Percentiles rank a stretch among this genome's conserved stretches.
These are phyloP conservation scores for Taxawa tesnikishii DNA, from an alignment of 2,329 filamentous ascomycete species.

Conservation along the genomic window DNA sequence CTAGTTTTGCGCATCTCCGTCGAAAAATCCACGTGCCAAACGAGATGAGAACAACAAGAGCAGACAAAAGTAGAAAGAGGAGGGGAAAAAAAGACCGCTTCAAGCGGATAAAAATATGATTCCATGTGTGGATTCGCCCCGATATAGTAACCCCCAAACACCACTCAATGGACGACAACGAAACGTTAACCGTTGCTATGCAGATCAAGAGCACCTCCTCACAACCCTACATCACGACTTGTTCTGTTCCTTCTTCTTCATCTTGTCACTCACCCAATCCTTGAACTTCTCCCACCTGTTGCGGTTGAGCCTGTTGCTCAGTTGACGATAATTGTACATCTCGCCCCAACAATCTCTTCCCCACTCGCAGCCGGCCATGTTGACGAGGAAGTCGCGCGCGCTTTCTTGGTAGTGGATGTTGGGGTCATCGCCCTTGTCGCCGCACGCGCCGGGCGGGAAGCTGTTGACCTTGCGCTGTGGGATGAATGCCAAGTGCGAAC, in stretches of 20 bases:
- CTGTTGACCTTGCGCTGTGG: conserved; percentile 89
- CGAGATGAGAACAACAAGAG: too few relatives aligned
- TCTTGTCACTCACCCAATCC: conserved; percentile 29
- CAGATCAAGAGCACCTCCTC: too few relatives aligned
- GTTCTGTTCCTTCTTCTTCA: conserved; percentile 14
- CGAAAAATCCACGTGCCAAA: too few relatives aligned
- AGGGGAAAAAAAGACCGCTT: too few relatives aligned
- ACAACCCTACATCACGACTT: too few relatives aligned
- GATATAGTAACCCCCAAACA: too few relatives aligned
- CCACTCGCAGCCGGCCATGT: conserved; percentile 98
- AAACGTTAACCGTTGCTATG: too few relatives aligned
- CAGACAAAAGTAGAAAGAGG: too few relatives aligned
- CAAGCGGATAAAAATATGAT: too few relatives aligned
- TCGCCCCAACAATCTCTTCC: conserved; percentile 95
- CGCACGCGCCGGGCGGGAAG: conserved; percentile 83
- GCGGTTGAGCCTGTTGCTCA: conserved; percentile 82
- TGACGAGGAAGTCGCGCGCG: conserved; percentile 87
- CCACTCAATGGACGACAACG: too few relatives aligned
- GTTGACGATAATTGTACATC: conserved; percentile 88
- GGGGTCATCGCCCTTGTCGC: conserved; percentile 60
- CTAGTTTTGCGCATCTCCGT: too few relatives aligned
- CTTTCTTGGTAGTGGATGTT: conserved; percentile 72
- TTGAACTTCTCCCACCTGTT: conserved; percentile 61
- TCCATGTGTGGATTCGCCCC: too few relatives aligned
- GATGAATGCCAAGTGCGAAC: conserved; percentile 77